Conservation (phyloP, 176 grass and related monocot species). For the Chloris gayana region DNA sequence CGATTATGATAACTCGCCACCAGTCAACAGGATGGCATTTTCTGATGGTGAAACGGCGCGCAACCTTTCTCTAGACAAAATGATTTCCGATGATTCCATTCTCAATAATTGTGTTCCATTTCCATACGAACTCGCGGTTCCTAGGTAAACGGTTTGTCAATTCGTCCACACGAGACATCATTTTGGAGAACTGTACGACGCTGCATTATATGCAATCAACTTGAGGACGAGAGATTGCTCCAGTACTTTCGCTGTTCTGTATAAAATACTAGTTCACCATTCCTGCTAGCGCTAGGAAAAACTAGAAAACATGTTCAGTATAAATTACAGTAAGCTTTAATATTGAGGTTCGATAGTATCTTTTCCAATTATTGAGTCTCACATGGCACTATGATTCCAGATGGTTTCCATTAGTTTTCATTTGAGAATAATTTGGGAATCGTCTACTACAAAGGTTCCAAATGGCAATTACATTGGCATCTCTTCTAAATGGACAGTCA, state of each 20-base stretch:
- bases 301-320: background rate
- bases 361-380: conserved; percentile 41
- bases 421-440: background rate
- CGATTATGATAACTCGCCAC: background rate
- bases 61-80: background rate
- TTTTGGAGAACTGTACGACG: background rate
- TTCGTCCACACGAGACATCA: background rate
- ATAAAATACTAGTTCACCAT: too few relatives aligned
- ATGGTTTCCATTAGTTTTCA: background rate
- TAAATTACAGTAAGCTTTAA: background rate
- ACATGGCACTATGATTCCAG: conserved; percentile 46
- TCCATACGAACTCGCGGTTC: background rate
- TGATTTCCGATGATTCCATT: background rate
- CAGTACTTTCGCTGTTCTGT: too few relatives aligned
- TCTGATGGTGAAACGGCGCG: background rate
- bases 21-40: conserved; percentile 22
- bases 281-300: too few relatives aligned
- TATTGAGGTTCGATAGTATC: background rate
- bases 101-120: conserved; percentile 23
- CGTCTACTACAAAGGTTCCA: conserved; percentile 3
- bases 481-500: background rate
- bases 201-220: background rate
- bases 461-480: background rate
- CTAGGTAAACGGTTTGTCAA: conserved; percentile 7
- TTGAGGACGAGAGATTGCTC: too few relatives aligned